Conservation (phyloP, 306 rosid species). For the Sicyos baderoa region DNA sequence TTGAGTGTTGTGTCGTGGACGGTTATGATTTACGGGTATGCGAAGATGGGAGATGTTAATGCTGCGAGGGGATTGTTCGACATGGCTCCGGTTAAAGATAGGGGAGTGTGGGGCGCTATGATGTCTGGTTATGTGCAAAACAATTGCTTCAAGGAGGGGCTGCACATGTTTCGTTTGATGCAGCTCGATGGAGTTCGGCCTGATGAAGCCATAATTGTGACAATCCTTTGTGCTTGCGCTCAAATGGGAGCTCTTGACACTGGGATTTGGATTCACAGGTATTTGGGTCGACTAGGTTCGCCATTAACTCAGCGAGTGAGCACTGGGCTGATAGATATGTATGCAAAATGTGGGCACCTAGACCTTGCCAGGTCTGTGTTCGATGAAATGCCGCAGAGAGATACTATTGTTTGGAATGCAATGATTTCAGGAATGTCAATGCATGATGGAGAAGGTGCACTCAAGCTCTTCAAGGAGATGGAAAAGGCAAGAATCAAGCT, state of each 20-base stretch:
- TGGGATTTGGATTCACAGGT: slow-evolving; percentile 62
- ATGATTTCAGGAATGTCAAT: slow-evolving; percentile 67
- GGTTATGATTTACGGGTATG: slow-evolving; percentile 58
- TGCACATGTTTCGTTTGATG: slow-evolving; percentile 49
- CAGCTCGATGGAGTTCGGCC: slow-evolving; percentile 43
- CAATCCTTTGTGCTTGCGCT: slow-evolving; percentile 67
- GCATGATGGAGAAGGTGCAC: slow-evolving; percentile 55
- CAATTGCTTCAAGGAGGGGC: slow-evolving; percentile 66
- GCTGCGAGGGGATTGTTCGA: slow-evolving; percentile 59
- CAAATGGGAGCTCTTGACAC: slow-evolving; percentile 58
- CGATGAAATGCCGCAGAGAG: slow-evolving; percentile 33
- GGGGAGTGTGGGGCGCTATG: slow-evolving; percentile 84
- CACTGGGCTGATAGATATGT: slow-evolving; percentile 67
- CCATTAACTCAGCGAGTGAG: slow-evolving; percentile 38
- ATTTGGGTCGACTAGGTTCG: slow-evolving; percentile 26
- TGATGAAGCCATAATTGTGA: slow-evolving; percentile 60
- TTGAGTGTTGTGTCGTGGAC: slow-evolving; percentile 59
- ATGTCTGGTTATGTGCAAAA: slow-evolving; percentile 69
- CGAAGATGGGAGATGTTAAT: slow-evolving; percentile 51
- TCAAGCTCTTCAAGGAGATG: slow-evolving; percentile 49
- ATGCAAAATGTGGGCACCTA: slow-evolving; percentile 67
- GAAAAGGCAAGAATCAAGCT: slow-evolving; percentile 35
- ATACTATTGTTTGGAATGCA: slow-evolving; percentile 62
- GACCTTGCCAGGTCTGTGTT: slow-evolving; percentile 41
- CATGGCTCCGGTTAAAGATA: slow-evolving; percentile 55